These are phyloP conservation scores for Colletotrichum agaves DNA, from an alignment of 2,329 filamentous ascomycete species.

Conservation along the genomic window DNA sequence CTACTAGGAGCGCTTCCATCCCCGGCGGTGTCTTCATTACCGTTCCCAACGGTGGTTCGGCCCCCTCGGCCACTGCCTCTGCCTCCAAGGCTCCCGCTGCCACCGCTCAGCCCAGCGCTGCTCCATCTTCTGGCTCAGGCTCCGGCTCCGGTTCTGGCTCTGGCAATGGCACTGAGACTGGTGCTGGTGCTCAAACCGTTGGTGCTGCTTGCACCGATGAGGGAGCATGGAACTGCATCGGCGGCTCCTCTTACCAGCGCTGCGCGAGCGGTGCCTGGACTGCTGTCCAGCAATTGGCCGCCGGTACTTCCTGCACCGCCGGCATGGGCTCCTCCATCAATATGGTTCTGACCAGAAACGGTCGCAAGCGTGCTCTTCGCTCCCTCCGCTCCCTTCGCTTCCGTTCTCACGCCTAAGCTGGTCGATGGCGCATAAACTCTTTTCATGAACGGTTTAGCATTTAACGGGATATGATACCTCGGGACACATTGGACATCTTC, in stretches of 20 bases:
- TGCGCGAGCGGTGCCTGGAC: constrained; percentile 66
- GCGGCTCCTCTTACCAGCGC: constrained; percentile 62
- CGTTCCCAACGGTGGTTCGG: constrained; percentile 35
- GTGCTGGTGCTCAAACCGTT: constrained; percentile 47
- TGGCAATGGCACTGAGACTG: constrained; percentile 33
- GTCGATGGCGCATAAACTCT: constrained; percentile 24
- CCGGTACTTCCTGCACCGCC: constrained; percentile 56
- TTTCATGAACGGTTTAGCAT: constrained; percentile 31
- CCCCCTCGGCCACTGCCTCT: constrained; percentile 35
- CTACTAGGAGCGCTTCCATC: constrained; percentile 27
- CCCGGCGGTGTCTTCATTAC: constrained; percentile 57
- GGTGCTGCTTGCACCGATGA: constrained; percentile 59
- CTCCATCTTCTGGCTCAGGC: not conserved
- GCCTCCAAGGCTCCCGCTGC: constrained; percentile 37
- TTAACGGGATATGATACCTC: constrained; percentile 34
- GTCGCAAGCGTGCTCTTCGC: constrained; percentile 44
- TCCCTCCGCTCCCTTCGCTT: constrained; percentile 28
- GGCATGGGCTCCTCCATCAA: constrained; percentile 54
- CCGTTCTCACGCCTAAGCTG: constrained; percentile 37
- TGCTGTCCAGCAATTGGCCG: constrained; percentile 51
- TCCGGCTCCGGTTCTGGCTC: constrained; percentile 33
- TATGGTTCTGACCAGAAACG: constrained; percentile 44
- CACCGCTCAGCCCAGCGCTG: constrained; percentile 15
- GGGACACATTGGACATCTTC: constrained; percentile 16
- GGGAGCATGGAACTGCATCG: constrained; percentile 65